Base-by-base conservation (phyloP, 352 stramenopile genomes). In the Lagenidium giganteum region DNA sequence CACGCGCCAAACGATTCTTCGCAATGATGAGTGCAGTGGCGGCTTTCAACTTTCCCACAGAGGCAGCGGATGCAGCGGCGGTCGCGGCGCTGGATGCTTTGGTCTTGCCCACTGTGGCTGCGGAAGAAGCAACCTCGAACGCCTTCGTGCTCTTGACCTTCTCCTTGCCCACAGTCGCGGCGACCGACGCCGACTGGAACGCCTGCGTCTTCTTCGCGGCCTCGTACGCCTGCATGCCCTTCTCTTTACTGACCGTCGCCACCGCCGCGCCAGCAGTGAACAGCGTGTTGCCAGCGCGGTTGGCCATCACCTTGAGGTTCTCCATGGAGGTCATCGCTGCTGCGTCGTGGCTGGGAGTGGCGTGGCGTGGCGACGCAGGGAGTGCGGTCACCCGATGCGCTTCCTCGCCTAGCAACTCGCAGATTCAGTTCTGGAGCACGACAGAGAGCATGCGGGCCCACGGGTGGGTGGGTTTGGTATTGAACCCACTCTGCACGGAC, bases 251-350 rank as follows among this genome's bases (percentile, higher is more conserved):
- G 16, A 62, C 51, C 44, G 61, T 55, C 56, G 64, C 64, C 3
- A 71, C 70, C 0, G 69, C 67, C 37, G 67, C 62, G 25, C 69
- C 74, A 14, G 70, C 75, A 27, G 70, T 68, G 58, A 79, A 83
- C 13, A 87, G 72, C 38, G 75, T 84, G 57, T 85, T 85, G 41
- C 71, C 75, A 20, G 75, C 75, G 50, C 75, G 75, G 51, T 82
- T 87, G 13, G 70, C 71, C 67, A 87, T 83, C 47, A 51, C 70
- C 53, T 83, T 83, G 52, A 82, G 57, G 57, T 81, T 82, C 27
- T 79, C 74, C 56, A 87, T 64, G 42, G n/a, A n/a, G n/a, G 66
- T 66, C 60, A 68, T 68, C 27, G 29, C 54, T 16, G 12, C 47
- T 26, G n/a, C 23, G 34, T 14, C 23, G 13, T 24, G 12, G n/a